phyloP scores from a whole-genome alignment of 495 filamentous ascomycete genomes.

The Aspergillus leporis region DNA sequence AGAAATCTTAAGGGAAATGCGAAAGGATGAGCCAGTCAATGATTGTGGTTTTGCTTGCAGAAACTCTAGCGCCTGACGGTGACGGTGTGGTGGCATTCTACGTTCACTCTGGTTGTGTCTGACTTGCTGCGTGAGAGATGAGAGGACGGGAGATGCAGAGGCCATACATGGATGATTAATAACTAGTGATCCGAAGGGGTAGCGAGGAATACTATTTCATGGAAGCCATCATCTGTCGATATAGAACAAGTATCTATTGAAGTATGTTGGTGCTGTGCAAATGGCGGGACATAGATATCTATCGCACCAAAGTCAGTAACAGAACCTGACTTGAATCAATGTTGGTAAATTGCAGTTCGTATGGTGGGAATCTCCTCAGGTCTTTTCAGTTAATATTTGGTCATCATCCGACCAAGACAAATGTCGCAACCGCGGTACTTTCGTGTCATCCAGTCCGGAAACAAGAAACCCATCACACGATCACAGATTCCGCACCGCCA shows the following conservation, averaged over 20 bases:
- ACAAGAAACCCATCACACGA: slow-evolving; percentile 14
- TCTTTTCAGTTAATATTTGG: slow-evolving; percentile 58
- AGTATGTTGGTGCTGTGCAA: not conserved
- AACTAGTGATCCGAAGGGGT: not conserved
- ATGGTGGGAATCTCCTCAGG: slow-evolving; percentile 48
- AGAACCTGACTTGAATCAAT: not conserved
- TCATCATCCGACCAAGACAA: slow-evolving; percentile 48
- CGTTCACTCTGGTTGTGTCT: not conserved
- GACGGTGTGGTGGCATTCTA: not conserved
- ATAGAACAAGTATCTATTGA: not conserved
- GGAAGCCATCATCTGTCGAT: not conserved
- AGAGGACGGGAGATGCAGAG: not conserved
- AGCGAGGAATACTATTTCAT: not conserved
- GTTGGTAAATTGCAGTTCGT: not conserved
- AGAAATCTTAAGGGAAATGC: not conserved
- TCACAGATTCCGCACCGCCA: slow-evolving; percentile 23
- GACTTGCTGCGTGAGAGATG: not conserved
- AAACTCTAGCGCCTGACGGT: not conserved
- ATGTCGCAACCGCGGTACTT: slow-evolving; percentile 38
- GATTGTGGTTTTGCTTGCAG: not conserved
- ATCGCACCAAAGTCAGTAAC: not conserved
- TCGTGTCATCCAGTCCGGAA: slow-evolving; percentile 15
- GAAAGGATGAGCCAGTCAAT: not conserved
- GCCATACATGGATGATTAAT: not conserved
- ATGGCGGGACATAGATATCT: not conserved